Evolutionary conservation across 768 basidiomycete genomes (phyloP).

Genomic region (Chalciporus piperatus): DNA sequence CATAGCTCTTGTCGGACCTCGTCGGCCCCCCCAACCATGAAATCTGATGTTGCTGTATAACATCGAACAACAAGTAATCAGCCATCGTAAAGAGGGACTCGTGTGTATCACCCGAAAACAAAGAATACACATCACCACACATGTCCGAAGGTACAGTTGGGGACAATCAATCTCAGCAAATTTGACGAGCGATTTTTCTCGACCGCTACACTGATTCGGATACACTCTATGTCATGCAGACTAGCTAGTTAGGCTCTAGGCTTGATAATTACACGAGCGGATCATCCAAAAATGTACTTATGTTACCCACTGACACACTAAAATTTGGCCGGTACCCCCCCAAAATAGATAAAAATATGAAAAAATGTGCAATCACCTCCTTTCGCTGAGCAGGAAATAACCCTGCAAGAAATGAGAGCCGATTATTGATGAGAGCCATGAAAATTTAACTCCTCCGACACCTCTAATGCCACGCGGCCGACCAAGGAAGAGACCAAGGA

Average conservation of each 20-base stretch:
- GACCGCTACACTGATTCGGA: neutral
- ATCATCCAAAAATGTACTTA: neutral
- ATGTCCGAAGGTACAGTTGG: no score
- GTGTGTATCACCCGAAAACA: no score
- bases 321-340: neutral
- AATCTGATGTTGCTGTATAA: no score
- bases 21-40: no score
- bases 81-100: no score
- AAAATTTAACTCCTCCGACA: neutral
- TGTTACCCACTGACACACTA: neutral
- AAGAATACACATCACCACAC: no score
- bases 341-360: constrained; percentile 3
- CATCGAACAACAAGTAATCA: no score
- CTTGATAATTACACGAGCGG: constrained; percentile 1
- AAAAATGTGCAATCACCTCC: constrained; percentile 6
- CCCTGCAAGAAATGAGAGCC: neutral
- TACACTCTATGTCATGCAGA: neutral
- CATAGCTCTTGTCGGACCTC: no score
- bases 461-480: neutral
- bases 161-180: constrained; percentile 1
- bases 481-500: neutral
- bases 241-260: neutral
- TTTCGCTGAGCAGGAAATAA: constrained; percentile 1
- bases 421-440: neutral
- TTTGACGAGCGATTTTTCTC: neutral